Evolutionary conservation across 208 protist genomes (phyloP), one percentile per base, ranked within the genome.

Genomic region (Wallacemonas sp.): DNA sequence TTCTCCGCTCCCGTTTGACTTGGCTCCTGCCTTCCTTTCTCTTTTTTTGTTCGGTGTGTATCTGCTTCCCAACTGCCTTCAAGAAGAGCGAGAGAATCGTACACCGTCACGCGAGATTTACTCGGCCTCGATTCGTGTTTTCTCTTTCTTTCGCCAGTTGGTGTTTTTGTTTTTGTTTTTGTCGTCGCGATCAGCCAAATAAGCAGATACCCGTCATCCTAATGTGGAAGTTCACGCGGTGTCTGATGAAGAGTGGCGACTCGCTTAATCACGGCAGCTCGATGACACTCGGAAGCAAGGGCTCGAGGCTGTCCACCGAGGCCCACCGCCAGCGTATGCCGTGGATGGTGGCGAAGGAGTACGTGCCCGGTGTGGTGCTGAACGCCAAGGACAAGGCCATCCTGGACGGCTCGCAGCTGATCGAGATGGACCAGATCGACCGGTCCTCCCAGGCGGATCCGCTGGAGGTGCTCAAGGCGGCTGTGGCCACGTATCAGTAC

Each of bases 201-300:
- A n/a, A n/a, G n/a, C n/a, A n/a, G n/a, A n/a, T 41, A 41, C 36
- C 10, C 14, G 7, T 41, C 14, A 7, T 41, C 10, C 10, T 46
- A 1, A 77, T 76, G 76, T 70, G 69, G 61, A 67, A 65, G 12
- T 38, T 73, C 20, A 62, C 72, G 3, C 64, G 67, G 32, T 16
- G 74, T 25, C 29, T 72, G 2, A 66, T 82, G 29, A 73, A 70
- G 22, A 61, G 32, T 5, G 65, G 79, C 2, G 89, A 95, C 66
- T 55, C 86, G 3, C 85, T 95, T 23, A 95, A 95, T 64, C 67
- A 65, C 12, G 89, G 89, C 20, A 95, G 89, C 66, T 92, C 84
- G 45, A 95, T 95, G 89, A 95, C 89, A 1, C 74, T 93, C 22
- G 86, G 86, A 26, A 89, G 81, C 57, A 95, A 95, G 57, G 89